These are phyloP conservation scores for Hydnum rufescens DNA, from an alignment of 768 basidiomycete species.

Conservation along the genomic window DNA sequence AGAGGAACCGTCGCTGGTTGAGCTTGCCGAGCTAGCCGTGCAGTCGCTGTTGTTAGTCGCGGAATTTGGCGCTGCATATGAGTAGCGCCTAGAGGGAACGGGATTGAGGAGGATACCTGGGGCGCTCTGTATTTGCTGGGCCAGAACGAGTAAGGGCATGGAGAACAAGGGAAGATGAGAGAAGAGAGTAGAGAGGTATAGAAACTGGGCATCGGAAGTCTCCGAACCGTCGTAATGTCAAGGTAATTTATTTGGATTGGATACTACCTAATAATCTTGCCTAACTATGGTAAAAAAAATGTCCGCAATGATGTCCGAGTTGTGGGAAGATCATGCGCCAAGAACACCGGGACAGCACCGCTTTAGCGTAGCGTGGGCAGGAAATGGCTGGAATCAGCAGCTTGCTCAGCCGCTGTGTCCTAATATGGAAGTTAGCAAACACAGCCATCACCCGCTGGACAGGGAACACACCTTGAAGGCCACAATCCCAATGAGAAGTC, in stretches of 20 bases:
- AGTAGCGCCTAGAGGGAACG: neutral
- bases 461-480: constrained; percentile 49
- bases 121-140: neutral
- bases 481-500: constrained; percentile 56
- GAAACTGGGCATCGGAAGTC: neutral
- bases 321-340: too few species aligned
- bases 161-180: neutral
- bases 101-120: neutral
- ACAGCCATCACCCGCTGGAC: neutral
- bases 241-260: too few species aligned
- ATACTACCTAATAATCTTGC: too few species aligned
- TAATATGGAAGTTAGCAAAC: constrained; percentile 13
- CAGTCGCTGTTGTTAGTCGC: neutral
- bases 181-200: neutral
- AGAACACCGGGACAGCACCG: too few species aligned
- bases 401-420: constrained; percentile 42
- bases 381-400: constrained; percentile 32
- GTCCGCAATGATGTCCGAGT: too few species aligned
- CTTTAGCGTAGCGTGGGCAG: constrained; percentile 27
- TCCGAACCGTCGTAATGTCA: too few species aligned
- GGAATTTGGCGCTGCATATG: neutral
- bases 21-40: constrained; percentile 1
- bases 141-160: neutral
- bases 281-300: too few species aligned
- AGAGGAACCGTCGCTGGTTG: constrained; percentile 6